Base-by-base conservation (phyloP, 2,329 filamentous ascomycete species). In the Didymella pinodella region DNA sequence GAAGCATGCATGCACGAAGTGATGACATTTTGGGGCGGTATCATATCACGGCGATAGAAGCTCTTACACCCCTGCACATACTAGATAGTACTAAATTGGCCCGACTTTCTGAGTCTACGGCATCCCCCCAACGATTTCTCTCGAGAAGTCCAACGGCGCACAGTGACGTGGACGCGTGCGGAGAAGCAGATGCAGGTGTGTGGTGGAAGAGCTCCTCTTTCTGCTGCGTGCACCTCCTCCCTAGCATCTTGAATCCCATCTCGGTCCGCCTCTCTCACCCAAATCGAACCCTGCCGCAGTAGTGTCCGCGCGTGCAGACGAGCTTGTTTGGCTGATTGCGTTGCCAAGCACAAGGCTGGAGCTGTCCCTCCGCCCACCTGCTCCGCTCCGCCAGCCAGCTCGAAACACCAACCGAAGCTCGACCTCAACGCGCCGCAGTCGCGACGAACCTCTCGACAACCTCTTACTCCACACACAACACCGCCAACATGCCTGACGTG, bases 401-500 rank as follows among this genome's bases (percentile, higher is more conserved):
- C 65, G 61, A 67, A 60, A 61, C 67, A 65, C 48, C 59, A 52
- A 58, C 57, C 59, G 54, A 57, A 46, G 49, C 46, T 59, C 51
- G 36, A 64, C 65, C 48, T 48, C 61, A 48, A 57, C 64, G 59
- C 62, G 64, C 57, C 64, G 51, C 57, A 57, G 58, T 67, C 58
- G 62, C 64, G 59, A 52, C 64, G 59, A 52, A 48, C 48, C 29
- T 52, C 38, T 34, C 45, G 32, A 57, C 44, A 29, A 26, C 32
- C 34, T 47, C 51, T 29, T 40, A 25, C 28, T 50, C 28, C 14
- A 38, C 46, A 12, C 31, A 50, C 32, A n/a, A 34, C 41, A 32
- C 48, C 26, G 57, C 44, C 73, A 79, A 71, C 54, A 81, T 81
- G 79, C 79, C 79, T 57, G 79, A 81, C 71, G 79, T 80, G 64